Evolutionary conservation across 768 basidiomycete species (phyloP), one percentile per base, ranked within the genome.

Genomic region (Tricholoma bakamatsutake): DNA sequence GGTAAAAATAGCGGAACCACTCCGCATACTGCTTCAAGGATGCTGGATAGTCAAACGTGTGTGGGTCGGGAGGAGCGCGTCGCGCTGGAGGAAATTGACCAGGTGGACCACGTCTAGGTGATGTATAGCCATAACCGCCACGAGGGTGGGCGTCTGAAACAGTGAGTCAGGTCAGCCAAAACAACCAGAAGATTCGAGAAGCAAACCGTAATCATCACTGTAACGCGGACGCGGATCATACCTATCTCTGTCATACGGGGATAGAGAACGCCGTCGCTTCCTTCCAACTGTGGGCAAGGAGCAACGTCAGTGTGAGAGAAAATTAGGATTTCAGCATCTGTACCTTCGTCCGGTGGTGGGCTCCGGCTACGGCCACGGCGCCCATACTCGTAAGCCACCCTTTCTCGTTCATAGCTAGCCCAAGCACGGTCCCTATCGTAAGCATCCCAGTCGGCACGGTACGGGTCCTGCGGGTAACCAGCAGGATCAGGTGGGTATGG

Each of bases 141-240:
- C 85, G 83, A 39, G 86, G 81, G 67, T 87, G 85, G 24, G 81
- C 65, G 68, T 90, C 87, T 89, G 60, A 11, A 60, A 61, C 47
- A 46, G 15, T 34, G 42, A 48, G 54, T 61, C 30, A 58, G 50
- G 30, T 60, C 33, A 62, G 53, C 52, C 21, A 35, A 66, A 55
- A 47, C 54, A 53, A 21, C 12, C 42, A 12, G 48, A 45, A 40
- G 24, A 46, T 49, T 51, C 43, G 56, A 53, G 55, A 50, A 58
- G 64, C 77, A 72, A 77, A 91, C 90, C 90, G 69, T 85, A 87
- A 63, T 92, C 88, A 51, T 93, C 91, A 56, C 72, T 83, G 65
- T 90, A 90, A 50, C 90, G 81, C 34, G 89, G 90, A 49, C 91
- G 80, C 51, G 90, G 87, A 57, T 92, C 90, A 65, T 85, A 92